phyloP scores from a whole-genome alignment of 2,329 filamentous ascomycete species.

The Fusarium nelsonii region DNA sequence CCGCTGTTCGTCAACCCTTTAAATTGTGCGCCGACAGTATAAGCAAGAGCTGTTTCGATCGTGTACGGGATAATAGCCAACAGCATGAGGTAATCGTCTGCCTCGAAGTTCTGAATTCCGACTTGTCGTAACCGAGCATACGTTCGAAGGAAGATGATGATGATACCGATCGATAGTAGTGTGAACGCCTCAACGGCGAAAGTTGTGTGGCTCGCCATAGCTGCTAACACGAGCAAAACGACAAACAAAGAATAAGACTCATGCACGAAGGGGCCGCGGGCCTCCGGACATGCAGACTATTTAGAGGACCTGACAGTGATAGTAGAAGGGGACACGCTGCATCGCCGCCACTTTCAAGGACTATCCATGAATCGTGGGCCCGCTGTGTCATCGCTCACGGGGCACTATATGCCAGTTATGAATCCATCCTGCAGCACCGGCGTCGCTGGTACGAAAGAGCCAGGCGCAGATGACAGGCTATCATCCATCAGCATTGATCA shows the following conservation, averaged over 20 bases:
- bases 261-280: background rate
- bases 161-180: constrained; percentile 62
- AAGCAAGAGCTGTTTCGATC: constrained; percentile 48
- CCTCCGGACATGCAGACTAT: background rate
- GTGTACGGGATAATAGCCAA: constrained; percentile 44
- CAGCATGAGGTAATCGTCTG: constrained; percentile 64
- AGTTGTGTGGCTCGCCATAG: constrained; percentile 9
- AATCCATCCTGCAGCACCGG: background rate
- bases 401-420: background rate
- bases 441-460: background rate
- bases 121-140: constrained; percentile 60
- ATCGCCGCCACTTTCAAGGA: background rate
- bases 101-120: constrained; percentile 49
- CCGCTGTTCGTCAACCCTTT: constrained; percentile 62
- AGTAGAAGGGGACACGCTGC: background rate
- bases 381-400: background rate
- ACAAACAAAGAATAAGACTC: background rate
- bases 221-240: background rate
- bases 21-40: constrained; percentile 55
- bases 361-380: background rate
- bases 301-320: background rate
- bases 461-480: background rate
- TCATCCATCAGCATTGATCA: background rate
- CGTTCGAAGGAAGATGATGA: constrained; percentile 62
- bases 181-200: constrained; percentile 51